phyloP scores from a whole-genome alignment of 352 stramenopile species.

The Blastocystis sp. region DNA sequence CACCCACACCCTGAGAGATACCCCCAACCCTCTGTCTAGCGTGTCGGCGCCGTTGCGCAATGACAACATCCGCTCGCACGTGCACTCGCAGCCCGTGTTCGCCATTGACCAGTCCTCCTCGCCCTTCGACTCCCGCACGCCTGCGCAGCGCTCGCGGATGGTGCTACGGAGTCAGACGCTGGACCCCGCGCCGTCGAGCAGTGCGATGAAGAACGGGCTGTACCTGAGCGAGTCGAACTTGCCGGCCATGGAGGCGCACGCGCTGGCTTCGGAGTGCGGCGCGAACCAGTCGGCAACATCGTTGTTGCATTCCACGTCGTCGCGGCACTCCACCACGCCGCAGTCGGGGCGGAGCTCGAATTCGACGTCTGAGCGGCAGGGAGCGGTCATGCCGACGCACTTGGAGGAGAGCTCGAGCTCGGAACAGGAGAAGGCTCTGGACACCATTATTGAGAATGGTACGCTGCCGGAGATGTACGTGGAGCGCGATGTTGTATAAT shows the following conservation, averaged over 20 bases:
- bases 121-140: neutral
- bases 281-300: neutral
- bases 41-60: neutral
- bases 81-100: slow-evolving; percentile 13
- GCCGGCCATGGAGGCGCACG: neutral
- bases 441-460: slow-evolving; percentile 50
- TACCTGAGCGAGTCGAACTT: slow-evolving; percentile 33
- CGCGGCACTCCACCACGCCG: neutral
- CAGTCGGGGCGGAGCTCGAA: neutral
- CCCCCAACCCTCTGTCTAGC: neutral
- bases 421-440: neutral
- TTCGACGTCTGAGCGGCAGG: neutral
- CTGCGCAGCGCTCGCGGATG: neutral
- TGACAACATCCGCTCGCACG: neutral
- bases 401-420: neutral
- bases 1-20: neutral
- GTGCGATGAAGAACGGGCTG: neutral
- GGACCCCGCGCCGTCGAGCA: neutral
- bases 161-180: slow-evolving; percentile 13
- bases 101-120: neutral
- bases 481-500: slow-evolving; percentile 41
- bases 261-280: neutral
- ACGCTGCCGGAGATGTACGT: slow-evolving; percentile 14
- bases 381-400: slow-evolving; percentile 9
- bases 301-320: neutral